These are phyloP conservation scores for Chlorencoelia australis DNA, from an alignment of 2,329 filamentous ascomycete species.

Conservation along the genomic window DNA sequence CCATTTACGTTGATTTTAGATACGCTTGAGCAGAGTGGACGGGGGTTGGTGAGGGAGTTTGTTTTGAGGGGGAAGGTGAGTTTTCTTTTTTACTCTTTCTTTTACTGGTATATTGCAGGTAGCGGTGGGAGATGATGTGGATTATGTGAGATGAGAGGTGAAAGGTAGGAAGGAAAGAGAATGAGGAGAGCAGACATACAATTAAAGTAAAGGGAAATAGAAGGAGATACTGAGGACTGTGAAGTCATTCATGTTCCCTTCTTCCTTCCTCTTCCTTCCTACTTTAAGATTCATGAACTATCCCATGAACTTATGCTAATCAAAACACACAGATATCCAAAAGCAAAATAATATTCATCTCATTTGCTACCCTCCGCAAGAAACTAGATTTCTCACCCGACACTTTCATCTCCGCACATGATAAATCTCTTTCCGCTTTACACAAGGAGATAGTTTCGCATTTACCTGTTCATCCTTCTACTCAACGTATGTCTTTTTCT, in stretches of 20 bases:
- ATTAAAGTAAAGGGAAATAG: too few relatives aligned
- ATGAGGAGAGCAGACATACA: too few relatives aligned
- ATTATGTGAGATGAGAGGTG: background rate
- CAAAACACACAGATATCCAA: conserved; percentile 42
- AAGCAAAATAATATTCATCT: conserved; percentile 63
- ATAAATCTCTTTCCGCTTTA: conserved; percentile 47
- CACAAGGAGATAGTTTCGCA: conserved; percentile 49
- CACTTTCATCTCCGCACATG: conserved; percentile 53
- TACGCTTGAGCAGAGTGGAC: conserved; percentile 70
- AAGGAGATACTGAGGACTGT: too few relatives aligned
- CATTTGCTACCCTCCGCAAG: conserved; percentile 62
- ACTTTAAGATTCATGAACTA: background rate
- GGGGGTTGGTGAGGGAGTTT: conserved; percentile 62
- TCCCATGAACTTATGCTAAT: background rate
- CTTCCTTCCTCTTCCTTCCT: background rate
- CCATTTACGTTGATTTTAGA: conserved; percentile 83
- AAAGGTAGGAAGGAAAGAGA: too few relatives aligned
- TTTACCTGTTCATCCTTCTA: conserved; percentile 58
- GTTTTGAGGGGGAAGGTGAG: conserved; percentile 58
- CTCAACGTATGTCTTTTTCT: conserved; percentile 58
- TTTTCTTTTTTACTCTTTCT: background rate
- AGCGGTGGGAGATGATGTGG: background rate
- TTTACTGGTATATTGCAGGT: background rate
- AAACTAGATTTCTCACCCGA: conserved; percentile 48
- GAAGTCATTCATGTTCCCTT: too few relatives aligned